Evolutionary conservation across 768 basidiomycete genomes (phyloP), one percentile per base, ranked within the genome.

Genomic region (Cystofilobasidium ferigula): DNA sequence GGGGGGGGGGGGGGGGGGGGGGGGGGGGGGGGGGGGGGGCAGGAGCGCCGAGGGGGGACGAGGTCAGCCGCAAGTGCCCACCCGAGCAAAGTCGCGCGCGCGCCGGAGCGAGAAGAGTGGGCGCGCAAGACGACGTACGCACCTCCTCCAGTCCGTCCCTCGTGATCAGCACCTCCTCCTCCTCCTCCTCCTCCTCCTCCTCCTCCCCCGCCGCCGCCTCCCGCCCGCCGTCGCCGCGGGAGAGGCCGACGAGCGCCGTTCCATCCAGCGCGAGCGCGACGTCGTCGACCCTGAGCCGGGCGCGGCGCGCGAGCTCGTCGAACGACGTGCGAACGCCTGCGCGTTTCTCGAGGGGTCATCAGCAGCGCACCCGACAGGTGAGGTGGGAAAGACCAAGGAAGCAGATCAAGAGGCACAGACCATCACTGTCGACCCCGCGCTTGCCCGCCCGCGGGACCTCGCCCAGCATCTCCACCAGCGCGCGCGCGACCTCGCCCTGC

Each of bases 211-310:
- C n/a, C n/a, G n/a, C n/a, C n/a, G n/a, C n/a, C n/a, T n/a, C n/a
- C n/a, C n/a, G 9, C 48, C n/a, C 66, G 57, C 36, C 61, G 22
- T 51, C n/a, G n/a, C n/a, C 71, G 58, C 30, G 72, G 53, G 57
- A 32, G 42, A 71, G 54, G 7, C 58, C 13, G n/a, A 95, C 79
- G 62, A 97, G 75, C 34, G 91, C 90, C 67, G 87, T 86, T 73
- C 93, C 90, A 63, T 87, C 86, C 70, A 98, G 75, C 2, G 92
- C 89, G 76, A 89, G 92, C 0, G 89, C 86, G 0, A 85, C 83
- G 74, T 98, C 94, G 63, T 95, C 89, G 0, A 85, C 75, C 1
- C 88, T 82, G 61, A 98, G 78, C 75, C 88, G 86, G 56, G 89
- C 89, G 34, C 86, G 87, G 22, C 80, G 78, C 1, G 90, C 86